These are phyloP conservation scores for Sporopachydermia lactativora DNA, from an alignment of 805 yeast genomes.

Conservation along the genomic window DNA sequence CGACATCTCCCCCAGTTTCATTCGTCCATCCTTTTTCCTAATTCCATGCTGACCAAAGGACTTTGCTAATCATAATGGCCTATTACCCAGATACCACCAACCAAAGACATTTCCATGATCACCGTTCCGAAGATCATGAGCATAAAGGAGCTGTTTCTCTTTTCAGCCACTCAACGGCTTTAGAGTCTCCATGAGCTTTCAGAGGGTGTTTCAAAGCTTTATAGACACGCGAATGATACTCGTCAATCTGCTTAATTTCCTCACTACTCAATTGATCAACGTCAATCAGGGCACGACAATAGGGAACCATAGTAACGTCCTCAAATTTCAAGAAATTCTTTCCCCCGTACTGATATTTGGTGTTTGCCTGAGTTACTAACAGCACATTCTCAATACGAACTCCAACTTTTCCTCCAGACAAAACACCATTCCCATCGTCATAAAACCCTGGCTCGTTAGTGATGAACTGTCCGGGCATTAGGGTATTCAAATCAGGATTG, in stretches of 20 bases:
- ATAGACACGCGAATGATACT: slow-evolving; percentile 48
- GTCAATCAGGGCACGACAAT: slow-evolving; percentile 66
- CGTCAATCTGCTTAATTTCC: slow-evolving; percentile 58
- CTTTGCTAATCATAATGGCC: too few species aligned
- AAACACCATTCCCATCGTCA: slow-evolving; percentile 30
- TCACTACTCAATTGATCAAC: slow-evolving; percentile 34
- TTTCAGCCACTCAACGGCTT: slow-evolving; percentile 56
- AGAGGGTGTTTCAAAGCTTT: slow-evolving; percentile 34
- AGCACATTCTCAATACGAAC: slow-evolving; percentile 81
- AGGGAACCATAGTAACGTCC: slow-evolving; percentile 76
- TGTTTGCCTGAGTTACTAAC: slow-evolving; percentile 31
- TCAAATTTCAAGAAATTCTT: slow-evolving; percentile 55
- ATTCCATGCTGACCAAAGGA: too few species aligned
- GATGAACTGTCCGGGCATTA: slow-evolving; percentile 55
- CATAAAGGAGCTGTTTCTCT: slow-evolving; percentile 39
- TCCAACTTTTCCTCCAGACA: slow-evolving; percentile 57
- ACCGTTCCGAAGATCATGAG: too few species aligned
- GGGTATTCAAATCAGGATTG: slow-evolving; percentile 28
- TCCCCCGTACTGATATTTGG: slow-evolving; percentile 35
- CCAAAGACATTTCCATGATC: too few species aligned
- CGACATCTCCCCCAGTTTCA: too few species aligned
- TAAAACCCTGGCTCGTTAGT: slow-evolving; percentile 95
- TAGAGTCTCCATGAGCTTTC: slow-evolving; percentile 31
- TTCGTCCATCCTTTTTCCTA: too few species aligned
- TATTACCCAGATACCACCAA: too few species aligned